Evolutionary conservation across 192 early-diverging fungal genomes (phyloP), one percentile per base, ranked within the genome.

Genomic region (Entomortierella lignicola): DNA sequence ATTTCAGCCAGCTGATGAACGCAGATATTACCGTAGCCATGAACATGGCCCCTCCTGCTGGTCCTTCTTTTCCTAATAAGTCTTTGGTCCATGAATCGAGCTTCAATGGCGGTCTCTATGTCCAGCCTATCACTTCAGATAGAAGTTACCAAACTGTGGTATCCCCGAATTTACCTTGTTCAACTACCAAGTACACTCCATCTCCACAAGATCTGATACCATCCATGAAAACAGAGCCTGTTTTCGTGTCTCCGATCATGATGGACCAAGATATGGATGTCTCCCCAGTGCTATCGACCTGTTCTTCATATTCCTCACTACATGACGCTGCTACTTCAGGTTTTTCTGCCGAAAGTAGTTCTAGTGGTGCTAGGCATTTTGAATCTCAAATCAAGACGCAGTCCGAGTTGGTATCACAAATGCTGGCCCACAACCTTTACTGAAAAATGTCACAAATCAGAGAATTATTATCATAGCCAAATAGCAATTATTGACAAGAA

Each of bases 241-340:
- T 25, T 1, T 69, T 59, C 47, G 1, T 34, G 23, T 20, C 27
- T 3, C 41, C 59, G 0, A 30, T 43, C 8, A 47, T 57, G 39
- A 37, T 41, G 15, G 53, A 55, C 8, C 64, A 68, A 30, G 60
- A 66, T 12, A 65, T 65, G 71, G 29, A 23, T 8, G 27, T 66
- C 26, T 74, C 71, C 2, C 71, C 71, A 1, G 63, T 55, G 2
- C 21, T 74, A 25, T 66, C 71, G 0, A 20, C 44, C 18, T 74
- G 71, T 34, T 74, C 71, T 0, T 74, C 71, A 0, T 53, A 48
- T 31, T 74, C 63, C 1, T n/a, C 62, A 7, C 57, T 44, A 10
- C n/a, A n/a, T n/a, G n/a, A n/a, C n/a, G n/a, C n/a, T n/a, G n/a
- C n/a, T n/a, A n/a, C n/a, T n/a, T n/a, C n/a, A n/a, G n/a, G n/a